Percentiles rank a stretch among this genome's conserved stretches.
These are phyloP conservation scores for Tuber borchii DNA, from an alignment of 495 filamentous ascomycete species.

Conservation along the genomic window DNA sequence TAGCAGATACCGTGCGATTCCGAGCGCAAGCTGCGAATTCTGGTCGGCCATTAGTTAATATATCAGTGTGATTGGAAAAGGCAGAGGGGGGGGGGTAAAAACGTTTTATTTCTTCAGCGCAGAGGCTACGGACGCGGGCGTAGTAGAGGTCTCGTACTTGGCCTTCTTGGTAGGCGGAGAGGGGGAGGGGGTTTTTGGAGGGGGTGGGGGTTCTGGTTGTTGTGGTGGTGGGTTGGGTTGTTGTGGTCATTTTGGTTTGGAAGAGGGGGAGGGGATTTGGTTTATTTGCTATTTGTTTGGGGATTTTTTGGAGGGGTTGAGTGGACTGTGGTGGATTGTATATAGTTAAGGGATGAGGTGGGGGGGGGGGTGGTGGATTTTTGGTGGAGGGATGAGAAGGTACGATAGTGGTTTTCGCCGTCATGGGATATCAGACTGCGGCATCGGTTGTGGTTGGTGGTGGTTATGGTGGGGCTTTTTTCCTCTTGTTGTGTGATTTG, in stretches of 20 bases:
- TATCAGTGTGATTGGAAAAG: neutral
- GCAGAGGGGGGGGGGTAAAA: constrained; percentile 40
- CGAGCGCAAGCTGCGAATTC: constrained; percentile 86
- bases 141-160: constrained; percentile 88
- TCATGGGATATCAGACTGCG: neutral
- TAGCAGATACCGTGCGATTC: constrained; percentile 73
- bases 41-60: constrained; percentile 41
- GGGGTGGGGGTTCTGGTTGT: constrained; percentile 45
- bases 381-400: neutral
- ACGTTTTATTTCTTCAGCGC: constrained; percentile 82
- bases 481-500: neutral
- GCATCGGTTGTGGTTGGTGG: neutral
- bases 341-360: neutral
- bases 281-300: neutral
- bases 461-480: neutral
- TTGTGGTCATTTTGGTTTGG: neutral
- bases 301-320: neutral
- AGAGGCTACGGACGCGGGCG: constrained; percentile 70
- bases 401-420: neutral
- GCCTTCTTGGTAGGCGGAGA: constrained; percentile 82
- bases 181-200: constrained; percentile 77
- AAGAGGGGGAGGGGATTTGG: neutral
- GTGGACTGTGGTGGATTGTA: neutral
- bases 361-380: neutral
- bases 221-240: neutral